phyloP scores from a whole-genome alignment of 192 early-diverging fungal species.

The Paraglomus occultum region DNA sequence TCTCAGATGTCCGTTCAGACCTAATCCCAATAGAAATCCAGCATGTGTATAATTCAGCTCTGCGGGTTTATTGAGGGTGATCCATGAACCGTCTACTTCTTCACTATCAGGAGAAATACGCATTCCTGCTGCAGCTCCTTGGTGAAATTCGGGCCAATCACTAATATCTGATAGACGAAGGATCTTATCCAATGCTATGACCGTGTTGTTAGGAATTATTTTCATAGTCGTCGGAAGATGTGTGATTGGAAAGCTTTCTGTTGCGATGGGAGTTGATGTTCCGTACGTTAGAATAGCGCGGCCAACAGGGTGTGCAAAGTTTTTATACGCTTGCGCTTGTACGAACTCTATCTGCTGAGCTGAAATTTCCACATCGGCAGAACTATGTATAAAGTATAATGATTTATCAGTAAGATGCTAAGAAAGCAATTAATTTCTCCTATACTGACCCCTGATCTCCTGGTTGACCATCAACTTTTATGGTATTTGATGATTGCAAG shows the following conservation, averaged over 20 bases:
- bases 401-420: background rate
- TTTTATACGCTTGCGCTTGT: slow-evolving; percentile 39
- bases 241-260: slow-evolving; percentile 60
- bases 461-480: slow-evolving; percentile 30
- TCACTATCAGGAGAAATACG: slow-evolving; percentile 56
- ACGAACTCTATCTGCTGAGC: slow-evolving; percentile 16
- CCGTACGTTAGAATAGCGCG: slow-evolving; percentile 68
- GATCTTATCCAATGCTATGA: slow-evolving; percentile 50
- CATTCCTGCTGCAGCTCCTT: slow-evolving; percentile 79
- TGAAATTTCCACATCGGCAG: slow-evolving; percentile 8
- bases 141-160: slow-evolving; percentile 87
- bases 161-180: slow-evolving; percentile 43
- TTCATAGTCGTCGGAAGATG: slow-evolving; percentile 55
- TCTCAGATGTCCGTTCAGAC: slow-evolving; percentile 73
- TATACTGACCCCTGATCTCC: slow-evolving; percentile 31
- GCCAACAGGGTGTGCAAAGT: slow-evolving; percentile 65
- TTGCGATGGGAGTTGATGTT: slow-evolving; percentile 48
- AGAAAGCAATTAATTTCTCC: slow-evolving; percentile 29
- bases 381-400: background rate
- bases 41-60: slow-evolving; percentile 63
- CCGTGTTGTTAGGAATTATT: slow-evolving; percentile 60
- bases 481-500: slow-evolving; percentile 42
- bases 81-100: slow-evolving; percentile 72
- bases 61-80: slow-evolving; percentile 66
- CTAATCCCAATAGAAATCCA: slow-evolving; percentile 79